Conservation (phyloP, 23 red algal genomes). For the Gracilaria caudata region DNA sequence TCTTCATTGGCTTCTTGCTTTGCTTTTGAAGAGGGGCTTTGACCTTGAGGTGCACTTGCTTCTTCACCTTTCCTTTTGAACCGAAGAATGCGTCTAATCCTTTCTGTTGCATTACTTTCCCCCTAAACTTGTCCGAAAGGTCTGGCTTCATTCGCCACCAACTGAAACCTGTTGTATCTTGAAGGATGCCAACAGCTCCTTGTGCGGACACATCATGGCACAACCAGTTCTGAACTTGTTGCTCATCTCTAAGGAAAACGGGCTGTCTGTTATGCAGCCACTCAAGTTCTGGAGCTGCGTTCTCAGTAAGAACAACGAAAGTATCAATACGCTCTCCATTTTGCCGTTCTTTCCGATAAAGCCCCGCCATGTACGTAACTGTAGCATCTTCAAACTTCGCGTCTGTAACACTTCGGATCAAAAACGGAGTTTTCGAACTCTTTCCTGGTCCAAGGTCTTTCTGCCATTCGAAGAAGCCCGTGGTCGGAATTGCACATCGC, state of each 20-base stretch:
- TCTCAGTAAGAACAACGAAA: conserved; percentile 21
- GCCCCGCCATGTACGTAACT: conserved; percentile 5
- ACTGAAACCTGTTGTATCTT: conserved; percentile 7
- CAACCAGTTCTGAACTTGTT: conserved; percentile 19
- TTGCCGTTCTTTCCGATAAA: background rate
- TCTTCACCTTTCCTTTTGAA: background rate
- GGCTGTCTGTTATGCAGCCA: conserved; percentile 29
- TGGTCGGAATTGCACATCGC: conserved; percentile 48
- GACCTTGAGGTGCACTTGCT: background rate
- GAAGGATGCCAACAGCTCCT: background rate
- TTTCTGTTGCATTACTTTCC: conserved; percentile 22
- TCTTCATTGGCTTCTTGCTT: background rate
- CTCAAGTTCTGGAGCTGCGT: background rate
- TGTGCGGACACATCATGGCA: background rate
- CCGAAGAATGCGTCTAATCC: conserved; percentile 27
- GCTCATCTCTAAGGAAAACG: conserved; percentile 16
- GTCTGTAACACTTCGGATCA: background rate
- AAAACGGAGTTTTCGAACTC: conserved; percentile 13
- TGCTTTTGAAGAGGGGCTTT: background rate
- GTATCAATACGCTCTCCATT: background rate
- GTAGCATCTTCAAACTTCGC: background rate
- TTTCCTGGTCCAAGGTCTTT: conserved; percentile 24
- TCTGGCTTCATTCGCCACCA: conserved; percentile 21
- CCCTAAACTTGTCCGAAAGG: conserved; percentile 11
- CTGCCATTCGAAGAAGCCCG: conserved; percentile 66